phyloP scores from a whole-genome alignment of 2,329 filamentous ascomycete species.

The Diaporthe velutina region DNA sequence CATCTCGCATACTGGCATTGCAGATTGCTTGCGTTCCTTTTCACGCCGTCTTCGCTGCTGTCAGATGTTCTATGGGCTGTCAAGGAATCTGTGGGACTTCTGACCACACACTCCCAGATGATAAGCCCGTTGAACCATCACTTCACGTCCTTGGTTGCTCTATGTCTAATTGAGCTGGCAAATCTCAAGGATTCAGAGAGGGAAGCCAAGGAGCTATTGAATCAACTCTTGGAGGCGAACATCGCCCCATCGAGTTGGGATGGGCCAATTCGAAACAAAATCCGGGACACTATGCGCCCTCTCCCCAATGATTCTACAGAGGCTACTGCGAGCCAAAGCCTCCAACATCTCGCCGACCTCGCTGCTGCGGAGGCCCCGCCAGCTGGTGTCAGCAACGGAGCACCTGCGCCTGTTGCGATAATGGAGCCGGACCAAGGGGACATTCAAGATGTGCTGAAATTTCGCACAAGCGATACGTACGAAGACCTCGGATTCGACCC shows the following conservation, averaged over 20 bases:
- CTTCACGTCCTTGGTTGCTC: conserved; percentile 69
- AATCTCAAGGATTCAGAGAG: conserved; percentile 68
- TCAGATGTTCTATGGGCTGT: conserved; percentile 72
- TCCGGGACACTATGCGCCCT: conserved; percentile 58
- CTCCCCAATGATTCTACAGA: conserved; percentile 54
- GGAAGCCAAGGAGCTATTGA: conserved; percentile 68
- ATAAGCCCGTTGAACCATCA: conserved; percentile 77
- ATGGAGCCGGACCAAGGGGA: conserved; percentile 10
- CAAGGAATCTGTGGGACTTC: conserved; percentile 68
- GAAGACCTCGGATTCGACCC: conserved; percentile 58
- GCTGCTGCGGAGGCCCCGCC: conserved; percentile 54
- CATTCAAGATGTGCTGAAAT: conserved; percentile 24
- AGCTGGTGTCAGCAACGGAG: conserved; percentile 44
- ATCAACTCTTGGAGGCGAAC: conserved; percentile 67
- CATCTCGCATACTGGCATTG: conserved; percentile 80
- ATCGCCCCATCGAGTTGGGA: conserved; percentile 69
- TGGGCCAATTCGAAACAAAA: conserved; percentile 63
- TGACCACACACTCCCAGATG: conserved; percentile 67
- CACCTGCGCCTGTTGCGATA: not conserved
- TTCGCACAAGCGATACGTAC: conserved; percentile 49
- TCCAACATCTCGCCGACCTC: conserved; percentile 73
- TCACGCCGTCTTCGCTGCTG: conserved; percentile 67
- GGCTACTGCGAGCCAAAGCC: conserved; percentile 62
- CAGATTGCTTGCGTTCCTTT: conserved; percentile 73
- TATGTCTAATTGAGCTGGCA: conserved; percentile 72